phyloP scores from a whole-genome alignment of 1,284 basidiomycete genomes.

The Mycena sp. region DNA sequence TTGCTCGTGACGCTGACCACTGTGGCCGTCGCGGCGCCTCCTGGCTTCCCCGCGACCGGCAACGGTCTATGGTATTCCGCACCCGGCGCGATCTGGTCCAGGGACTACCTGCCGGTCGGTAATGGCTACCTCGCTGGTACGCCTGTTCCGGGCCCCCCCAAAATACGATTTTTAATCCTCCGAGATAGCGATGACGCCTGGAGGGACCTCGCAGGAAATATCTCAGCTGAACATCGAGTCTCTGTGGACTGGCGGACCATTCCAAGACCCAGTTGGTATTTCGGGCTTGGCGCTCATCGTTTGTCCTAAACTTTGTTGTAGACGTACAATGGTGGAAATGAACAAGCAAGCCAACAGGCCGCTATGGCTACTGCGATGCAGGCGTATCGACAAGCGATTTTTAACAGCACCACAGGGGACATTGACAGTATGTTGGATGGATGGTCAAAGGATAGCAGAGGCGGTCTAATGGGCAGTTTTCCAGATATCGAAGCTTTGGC shows the following conservation, averaged over 20 bases:
- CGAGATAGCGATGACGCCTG: constrained; percentile 68
- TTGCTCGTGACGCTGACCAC: constrained; percentile 4
- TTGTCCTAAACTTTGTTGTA: constrained; percentile 32
- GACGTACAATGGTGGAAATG: constrained; percentile 80
- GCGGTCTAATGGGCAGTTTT: too few relatives aligned
- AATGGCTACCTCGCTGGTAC: constrained; percentile 78
- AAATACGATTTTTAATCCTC: neutral
- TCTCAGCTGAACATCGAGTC: constrained; percentile 79
- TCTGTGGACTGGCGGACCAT: constrained; percentile 80
- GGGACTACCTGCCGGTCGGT: constrained; percentile 72
- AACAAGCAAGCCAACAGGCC: constrained; percentile 53
- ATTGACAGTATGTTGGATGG: constrained; percentile 58
- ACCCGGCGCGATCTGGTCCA: constrained; percentile 63
- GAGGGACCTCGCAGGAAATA: constrained; percentile 65
- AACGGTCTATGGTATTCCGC: constrained; percentile 77
- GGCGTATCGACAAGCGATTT: constrained; percentile 63
- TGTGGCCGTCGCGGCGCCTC: constrained; percentile 44
- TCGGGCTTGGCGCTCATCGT: constrained; percentile 5
- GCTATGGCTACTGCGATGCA: constrained; percentile 61
- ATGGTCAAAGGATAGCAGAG: too few relatives aligned
- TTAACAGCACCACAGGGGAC: constrained; percentile 64
- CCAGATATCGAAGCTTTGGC: constrained; percentile 66
- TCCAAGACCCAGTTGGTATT: constrained; percentile 55
- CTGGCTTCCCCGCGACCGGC: constrained; percentile 71
- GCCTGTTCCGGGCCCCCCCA: constrained; percentile 6